Evolutionary conservation across 176 grass and related monocot genomes (phyloP).

Genomic region (Rhipidocladum racemiflorum): DNA sequence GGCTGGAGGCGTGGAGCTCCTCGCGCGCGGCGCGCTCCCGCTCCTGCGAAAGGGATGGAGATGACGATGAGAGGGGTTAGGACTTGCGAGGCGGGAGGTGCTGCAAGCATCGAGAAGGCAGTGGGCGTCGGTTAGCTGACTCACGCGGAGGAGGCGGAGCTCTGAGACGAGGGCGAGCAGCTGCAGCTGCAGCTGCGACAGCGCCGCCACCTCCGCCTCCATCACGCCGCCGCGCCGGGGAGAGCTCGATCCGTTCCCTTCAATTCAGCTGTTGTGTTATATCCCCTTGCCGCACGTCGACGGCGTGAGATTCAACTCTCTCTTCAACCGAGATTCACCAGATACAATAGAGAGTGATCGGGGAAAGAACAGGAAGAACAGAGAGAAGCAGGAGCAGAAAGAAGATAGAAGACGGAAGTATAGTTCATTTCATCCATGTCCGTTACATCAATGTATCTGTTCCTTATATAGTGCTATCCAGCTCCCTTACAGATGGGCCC

Average conservation of each 20-base stretch:
- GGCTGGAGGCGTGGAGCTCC: slow-evolving; percentile 27
- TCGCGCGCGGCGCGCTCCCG: slow-evolving; percentile 50
- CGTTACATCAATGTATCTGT: too few species aligned
- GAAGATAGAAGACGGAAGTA: too few species aligned
- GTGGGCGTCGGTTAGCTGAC: not conserved
- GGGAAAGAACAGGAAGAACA: too few species aligned
- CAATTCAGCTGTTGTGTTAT: too few species aligned
- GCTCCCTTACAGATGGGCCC: too few species aligned
- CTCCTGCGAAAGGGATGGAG: slow-evolving; percentile 44
- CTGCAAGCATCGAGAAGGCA: not conserved
- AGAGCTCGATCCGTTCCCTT: not conserved
- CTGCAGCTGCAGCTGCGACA: slow-evolving; percentile 77
- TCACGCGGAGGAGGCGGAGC: slow-evolving; percentile 48
- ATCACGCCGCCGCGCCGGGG: slow-evolving; percentile 8
- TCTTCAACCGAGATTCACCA: too few species aligned
- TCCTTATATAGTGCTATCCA: too few species aligned
- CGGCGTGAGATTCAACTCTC: too few species aligned
- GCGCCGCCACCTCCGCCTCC: slow-evolving; percentile 53
- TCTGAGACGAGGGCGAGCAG: slow-evolving; percentile 59
- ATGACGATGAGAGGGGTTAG: not conserved
- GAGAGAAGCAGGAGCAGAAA: too few species aligned
- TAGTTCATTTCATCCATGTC: too few species aligned
- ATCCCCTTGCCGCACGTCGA: too few species aligned
- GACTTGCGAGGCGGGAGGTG: not conserved
- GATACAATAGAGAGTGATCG: too few species aligned